Evolutionary conservation across 495 filamentous ascomycete genomes (phyloP), one percentile per base, ranked within the genome.

Genomic region (Penicillium canescens): DNA sequence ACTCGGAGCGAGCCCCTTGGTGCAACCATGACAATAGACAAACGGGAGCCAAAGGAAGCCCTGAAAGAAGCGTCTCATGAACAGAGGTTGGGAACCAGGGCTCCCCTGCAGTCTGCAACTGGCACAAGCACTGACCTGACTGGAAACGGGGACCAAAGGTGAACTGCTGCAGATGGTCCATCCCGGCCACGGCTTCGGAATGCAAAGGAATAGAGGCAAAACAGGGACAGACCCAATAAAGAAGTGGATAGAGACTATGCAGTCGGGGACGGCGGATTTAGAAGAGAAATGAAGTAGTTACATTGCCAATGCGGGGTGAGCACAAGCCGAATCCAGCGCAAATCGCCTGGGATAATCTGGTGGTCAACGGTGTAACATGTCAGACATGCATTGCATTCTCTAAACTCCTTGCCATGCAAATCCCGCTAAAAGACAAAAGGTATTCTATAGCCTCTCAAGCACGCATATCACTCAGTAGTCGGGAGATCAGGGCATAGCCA

Each of bases 401-500:
- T 44, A 14, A 41, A 38, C 6, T 21, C 4, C 38, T 21, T 20
- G 18, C 26, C 14, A n/a, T 28, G 37, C 24, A 42, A 45, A 42
- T 11, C 26, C 34, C 39, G 18, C 18, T 50, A 40, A 40, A 35
- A 28, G 34, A 45, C 31, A 44, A 44, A 44, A 26, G 54, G 38
- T 41, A 40, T 36, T 46, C 21, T 42, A 43, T 11, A 23, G 20
- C 23, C 20, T 38, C 42, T 70, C 55, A 77, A 55, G 64, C 69
- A 55, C 67, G 71, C 43, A 79, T 74, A 52, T 84, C 81, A 16
- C 76, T 88, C 5, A 95, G 70, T 24, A 93, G 63, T 64, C 92
- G 77, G 16, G 88, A 85, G 28, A 96, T 74, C 42, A 96, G 68
- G 11, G 91, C 90, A 69, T 93, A 96, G 6, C 84, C 73, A 59